Percentiles rank a stretch among this genome's conserved stretches.
Conservation (phyloP, 148 eudicot species). For the Silene latifolia region DNA sequence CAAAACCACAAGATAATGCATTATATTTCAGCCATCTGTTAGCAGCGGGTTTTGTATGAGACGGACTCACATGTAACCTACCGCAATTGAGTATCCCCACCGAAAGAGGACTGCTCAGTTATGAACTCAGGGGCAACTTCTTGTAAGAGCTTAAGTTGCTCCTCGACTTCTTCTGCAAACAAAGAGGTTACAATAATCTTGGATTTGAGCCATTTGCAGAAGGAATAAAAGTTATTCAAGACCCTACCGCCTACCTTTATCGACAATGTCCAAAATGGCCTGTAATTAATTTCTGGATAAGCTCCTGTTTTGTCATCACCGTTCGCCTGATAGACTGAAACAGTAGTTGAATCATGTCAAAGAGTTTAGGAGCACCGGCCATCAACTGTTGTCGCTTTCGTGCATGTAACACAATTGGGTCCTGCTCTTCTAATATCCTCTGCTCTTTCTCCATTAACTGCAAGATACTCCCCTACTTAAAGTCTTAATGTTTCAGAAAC, state of each 20-base stretch:
- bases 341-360: constrained; percentile 54
- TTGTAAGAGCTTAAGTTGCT: constrained; percentile 54
- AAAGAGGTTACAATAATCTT: not conserved
- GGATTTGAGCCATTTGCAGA: not conserved
- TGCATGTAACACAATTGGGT: constrained; percentile 42
- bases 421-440: constrained; percentile 10
- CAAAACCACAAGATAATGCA: constrained; percentile 20
- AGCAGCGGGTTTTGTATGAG: not conserved
- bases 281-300: constrained; percentile 50
- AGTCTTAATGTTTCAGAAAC: too few species aligned
- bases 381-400: constrained; percentile 53
- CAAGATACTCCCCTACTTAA: not conserved
- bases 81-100: constrained; percentile 70
- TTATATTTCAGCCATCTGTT: not conserved
- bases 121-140: constrained; percentile 77
- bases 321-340: constrained; percentile 72
- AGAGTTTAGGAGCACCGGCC: constrained; percentile 61
- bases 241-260: constrained; percentile 74
- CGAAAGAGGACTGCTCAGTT: constrained; percentile 42
- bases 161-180: constrained; percentile 66
- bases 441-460: constrained; percentile 14
- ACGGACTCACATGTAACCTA: constrained; percentile 20
- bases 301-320: constrained; percentile 69
- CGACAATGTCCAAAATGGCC: constrained; percentile 47
- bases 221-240: not conserved